Evolutionary conservation across 768 basidiomycete genomes (phyloP).

Genomic region (Suillus subaureus): DNA sequence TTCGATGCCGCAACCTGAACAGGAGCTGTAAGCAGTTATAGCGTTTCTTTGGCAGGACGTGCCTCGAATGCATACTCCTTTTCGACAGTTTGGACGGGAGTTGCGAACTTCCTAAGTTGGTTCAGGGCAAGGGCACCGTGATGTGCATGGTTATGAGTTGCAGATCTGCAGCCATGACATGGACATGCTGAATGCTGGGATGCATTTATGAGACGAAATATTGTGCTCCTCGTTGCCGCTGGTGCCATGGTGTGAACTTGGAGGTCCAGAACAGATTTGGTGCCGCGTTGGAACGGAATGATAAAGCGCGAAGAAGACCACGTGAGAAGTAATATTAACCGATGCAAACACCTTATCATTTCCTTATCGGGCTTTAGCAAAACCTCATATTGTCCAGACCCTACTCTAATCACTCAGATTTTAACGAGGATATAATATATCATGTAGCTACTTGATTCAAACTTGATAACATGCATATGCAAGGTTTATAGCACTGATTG

Average conservation of each 20-base stretch:
- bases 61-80: conserved; percentile 95
- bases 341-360: too few relatives aligned
- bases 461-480: too few relatives aligned
- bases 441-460: too few relatives aligned
- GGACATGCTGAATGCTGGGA: conserved; percentile 77
- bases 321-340: conserved; percentile 8
- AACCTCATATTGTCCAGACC: too few relatives aligned
- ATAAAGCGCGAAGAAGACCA: conserved; percentile 14
- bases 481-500: too few relatives aligned
- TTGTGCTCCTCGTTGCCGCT: conserved; percentile 56
- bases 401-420: too few relatives aligned
- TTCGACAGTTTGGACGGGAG: conserved; percentile 69
- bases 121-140: conserved; percentile 43
- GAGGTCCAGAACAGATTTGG: conserved; percentile 11
- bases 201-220: conserved; percentile 74
- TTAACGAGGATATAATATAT: too few relatives aligned
- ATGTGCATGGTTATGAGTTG: conserved; percentile 42
- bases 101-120: conserved; percentile 74
- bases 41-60: conserved; percentile 12
- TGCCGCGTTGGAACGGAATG: conserved; percentile 23
- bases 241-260: conserved; percentile 34
- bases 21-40: background rate
- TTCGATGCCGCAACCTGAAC: conserved; percentile 82
- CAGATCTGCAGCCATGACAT: conserved; percentile 68
- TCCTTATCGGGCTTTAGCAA: too few relatives aligned